Conservation (phyloP, 2,329 filamentous ascomycete species). For the Gremmenia infestans region DNA sequence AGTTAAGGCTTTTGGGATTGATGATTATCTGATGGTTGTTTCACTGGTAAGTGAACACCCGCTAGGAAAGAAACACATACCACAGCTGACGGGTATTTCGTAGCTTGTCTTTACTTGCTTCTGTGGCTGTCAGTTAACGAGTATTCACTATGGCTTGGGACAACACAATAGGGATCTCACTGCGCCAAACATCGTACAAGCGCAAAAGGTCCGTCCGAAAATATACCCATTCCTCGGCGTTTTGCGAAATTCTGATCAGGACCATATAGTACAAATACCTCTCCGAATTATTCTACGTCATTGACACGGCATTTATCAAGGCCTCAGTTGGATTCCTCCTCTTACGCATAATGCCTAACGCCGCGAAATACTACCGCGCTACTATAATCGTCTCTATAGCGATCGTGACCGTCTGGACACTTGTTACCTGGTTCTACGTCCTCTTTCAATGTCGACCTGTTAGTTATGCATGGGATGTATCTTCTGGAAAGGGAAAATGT, state of each 20-base stretch:
- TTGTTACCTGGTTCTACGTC: slow-evolving; percentile 38
- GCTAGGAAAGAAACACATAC: not conserved
- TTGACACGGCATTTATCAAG: slow-evolving; percentile 19
- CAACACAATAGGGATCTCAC: slow-evolving; percentile 11
- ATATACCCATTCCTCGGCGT: no score
- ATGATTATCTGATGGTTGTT: slow-evolving; percentile 19
- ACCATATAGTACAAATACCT: slow-evolving; percentile 40
- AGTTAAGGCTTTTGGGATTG: slow-evolving; percentile 13
- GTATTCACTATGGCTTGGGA: slow-evolving; percentile 18
- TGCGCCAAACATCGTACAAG: slow-evolving; percentile 5
- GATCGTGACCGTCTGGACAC: slow-evolving; percentile 45
- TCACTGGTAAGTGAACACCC: slow-evolving; percentile 9
- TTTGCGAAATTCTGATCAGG: not conserved
- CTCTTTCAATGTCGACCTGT: slow-evolving; percentile 21
- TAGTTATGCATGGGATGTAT: slow-evolving; percentile 46
- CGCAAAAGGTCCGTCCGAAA: slow-evolving; percentile 9
- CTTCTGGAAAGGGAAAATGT: slow-evolving; percentile 12
- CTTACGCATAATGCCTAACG: slow-evolving; percentile 35
- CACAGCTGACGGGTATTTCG: no score
- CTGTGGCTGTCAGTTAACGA: slow-evolving; percentile 11
- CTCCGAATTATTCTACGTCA: slow-evolving; percentile 15
- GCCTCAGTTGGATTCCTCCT: slow-evolving; percentile 39
- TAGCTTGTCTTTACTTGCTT: slow-evolving; percentile 15
- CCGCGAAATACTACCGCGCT: slow-evolving; percentile 39
- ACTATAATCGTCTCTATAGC: slow-evolving; percentile 42